These are phyloP conservation scores for Circinella minor DNA, from an alignment of 371 early-diverging fungal genomes.

Conservation along the genomic window DNA sequence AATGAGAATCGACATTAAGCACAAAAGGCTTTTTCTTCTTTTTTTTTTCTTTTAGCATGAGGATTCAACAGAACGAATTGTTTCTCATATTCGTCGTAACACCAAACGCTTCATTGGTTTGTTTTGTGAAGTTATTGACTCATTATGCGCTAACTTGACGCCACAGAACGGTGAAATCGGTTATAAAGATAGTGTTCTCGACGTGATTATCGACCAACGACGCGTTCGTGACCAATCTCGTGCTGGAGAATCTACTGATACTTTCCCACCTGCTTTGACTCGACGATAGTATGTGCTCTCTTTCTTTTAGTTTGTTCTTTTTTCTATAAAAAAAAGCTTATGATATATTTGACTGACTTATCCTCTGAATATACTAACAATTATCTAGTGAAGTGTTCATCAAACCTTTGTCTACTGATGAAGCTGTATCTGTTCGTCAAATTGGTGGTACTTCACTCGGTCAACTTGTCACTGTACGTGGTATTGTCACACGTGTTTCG, in stretches of 20 bases:
- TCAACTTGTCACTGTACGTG: constrained; percentile 88
- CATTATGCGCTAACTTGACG: constrained; percentile 46
- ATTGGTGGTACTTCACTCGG: constrained; percentile 88
- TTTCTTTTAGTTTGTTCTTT: not conserved
- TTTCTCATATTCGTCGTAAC: constrained; percentile 77
- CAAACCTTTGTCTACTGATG: constrained; percentile 71
- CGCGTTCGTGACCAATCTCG: constrained; percentile 70
- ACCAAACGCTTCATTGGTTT: constrained; percentile 85
- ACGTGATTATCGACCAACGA: constrained; percentile 90
- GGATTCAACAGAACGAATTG: constrained; percentile 41
- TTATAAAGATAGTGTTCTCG: constrained; percentile 82
- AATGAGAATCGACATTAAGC: too few species aligned
- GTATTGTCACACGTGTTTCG: constrained; percentile 96
- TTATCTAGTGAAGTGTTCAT: constrained; percentile 76
- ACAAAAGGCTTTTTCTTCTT: not conserved
- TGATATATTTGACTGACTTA: too few species aligned
- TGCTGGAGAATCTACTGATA: constrained; percentile 43
- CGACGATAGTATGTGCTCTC: constrained; percentile 77
- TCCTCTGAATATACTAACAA: not conserved
- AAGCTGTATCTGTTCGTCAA: constrained; percentile 85
- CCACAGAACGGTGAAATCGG: constrained; percentile 70
- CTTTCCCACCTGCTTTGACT: constrained; percentile 84
- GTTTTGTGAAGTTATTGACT: constrained; percentile 71
- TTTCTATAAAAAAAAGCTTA: not conserved
- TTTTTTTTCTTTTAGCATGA: constrained; percentile 27